These are phyloP conservation scores for Margaritispora aquatica DNA, from an alignment of 495 filamentous ascomycete genomes.

Conservation along the genomic window DNA sequence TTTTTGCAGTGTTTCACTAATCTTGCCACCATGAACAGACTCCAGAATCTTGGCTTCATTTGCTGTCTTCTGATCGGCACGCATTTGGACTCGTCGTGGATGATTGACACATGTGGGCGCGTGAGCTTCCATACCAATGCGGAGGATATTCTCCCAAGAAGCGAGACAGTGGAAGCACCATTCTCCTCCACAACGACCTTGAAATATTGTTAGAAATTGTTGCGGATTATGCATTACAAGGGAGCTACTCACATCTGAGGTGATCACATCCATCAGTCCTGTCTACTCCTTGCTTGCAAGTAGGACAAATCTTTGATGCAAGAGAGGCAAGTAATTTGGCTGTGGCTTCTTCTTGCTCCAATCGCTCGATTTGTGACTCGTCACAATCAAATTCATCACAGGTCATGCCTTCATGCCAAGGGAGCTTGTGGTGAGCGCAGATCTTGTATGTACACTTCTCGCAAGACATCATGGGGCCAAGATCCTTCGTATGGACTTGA, in stretches of 20 bases:
- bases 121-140: slow-evolving; percentile 18
- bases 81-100: neutral
- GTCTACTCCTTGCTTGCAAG: slow-evolving; percentile 35
- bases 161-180: slow-evolving; percentile 42
- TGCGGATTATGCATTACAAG: too few species aligned
- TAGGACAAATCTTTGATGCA: slow-evolving; percentile 37
- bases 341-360: slow-evolving; percentile 28
- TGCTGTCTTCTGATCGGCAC: neutral
- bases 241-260: slow-evolving; percentile 34
- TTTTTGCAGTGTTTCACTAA: slow-evolving; percentile 7
- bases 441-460: slow-evolving; percentile 29
- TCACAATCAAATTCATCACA: slow-evolving; percentile 40
- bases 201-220: neutral
- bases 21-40: slow-evolving; percentile 2
- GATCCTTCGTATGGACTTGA: slow-evolving; percentile 31
- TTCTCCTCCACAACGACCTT: slow-evolving; percentile 36
- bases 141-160: slow-evolving; percentile 34
- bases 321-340: slow-evolving; percentile 34
- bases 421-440: slow-evolving; percentile 38
- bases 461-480: slow-evolving; percentile 35
- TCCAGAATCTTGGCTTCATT: neutral
- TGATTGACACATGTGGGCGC: slow-evolving; percentile 10
- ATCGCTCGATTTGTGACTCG: slow-evolving; percentile 22
- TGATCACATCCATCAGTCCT: slow-evolving; percentile 44
- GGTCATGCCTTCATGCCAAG: slow-evolving; percentile 41